Base-by-base conservation (phyloP, 495 filamentous ascomycete species). In the Platismatia glauca region DNA sequence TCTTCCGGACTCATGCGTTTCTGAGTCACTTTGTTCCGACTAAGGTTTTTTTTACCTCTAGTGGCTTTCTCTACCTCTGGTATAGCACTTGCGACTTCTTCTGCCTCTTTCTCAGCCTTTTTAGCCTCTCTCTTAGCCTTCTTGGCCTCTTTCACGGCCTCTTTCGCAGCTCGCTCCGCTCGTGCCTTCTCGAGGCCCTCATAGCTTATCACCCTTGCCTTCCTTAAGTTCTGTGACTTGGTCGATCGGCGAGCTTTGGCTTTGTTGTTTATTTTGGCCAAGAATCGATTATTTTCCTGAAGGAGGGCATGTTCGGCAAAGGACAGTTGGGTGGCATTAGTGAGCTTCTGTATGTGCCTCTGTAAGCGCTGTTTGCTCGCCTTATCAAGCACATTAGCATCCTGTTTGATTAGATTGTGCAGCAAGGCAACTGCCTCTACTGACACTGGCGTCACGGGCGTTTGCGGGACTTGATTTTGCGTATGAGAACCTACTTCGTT, bases 241-340 rank as follows among this genome's bases (percentile, higher is more conserved):
- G 66, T 74, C 35, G 71, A 75, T 70, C 70, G 58, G 58, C 68
- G 68, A 69, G 57, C 65, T 58, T 68, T 67, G 61, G 66, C 69
- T 67, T 72, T 65, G 64, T 69, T 68, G 50, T 76, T 75, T 20
- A 75, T 71, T 58, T 63, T 63, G 48, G 59, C 27, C 57, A 71
- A 67, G 64, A 58, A 31, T 44, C 35, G 57, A 43, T 27, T 43
- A 13, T 58, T 20, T 7, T 58, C 34, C 57, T 44, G 38, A 22
- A 27, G 57, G 38, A 58, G 57, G 57, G 38, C 22, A 0, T 20
- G 8, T 43, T 44, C 6, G 37, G 57, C 57, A 58, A 44, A 43
- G 7, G 38, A 43, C 27, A 58, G 3, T 58, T 44, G 57, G 39
- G 57, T 20, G 41, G 57, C 57, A 59, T 18, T 59, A 6, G 57